These are phyloP conservation scores for Sherardia arvensis DNA, from an alignment of 257 asterid species.

Conservation along the genomic window DNA sequence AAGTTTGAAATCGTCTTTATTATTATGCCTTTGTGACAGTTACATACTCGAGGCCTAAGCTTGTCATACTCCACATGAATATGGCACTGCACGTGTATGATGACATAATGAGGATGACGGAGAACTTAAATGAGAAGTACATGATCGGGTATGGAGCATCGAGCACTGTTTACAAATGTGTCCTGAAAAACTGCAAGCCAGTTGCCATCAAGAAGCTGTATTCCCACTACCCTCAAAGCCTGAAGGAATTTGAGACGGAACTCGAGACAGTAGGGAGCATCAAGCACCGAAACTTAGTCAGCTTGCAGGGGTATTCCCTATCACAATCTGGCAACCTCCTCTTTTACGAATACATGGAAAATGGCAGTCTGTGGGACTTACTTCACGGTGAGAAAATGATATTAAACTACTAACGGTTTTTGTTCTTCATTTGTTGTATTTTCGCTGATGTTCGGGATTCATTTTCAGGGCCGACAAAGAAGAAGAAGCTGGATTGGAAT, in stretches of 20 bases:
- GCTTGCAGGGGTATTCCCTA: constrained; percentile 90
- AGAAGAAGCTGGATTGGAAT: constrained; percentile 70
- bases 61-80: constrained; percentile 90
- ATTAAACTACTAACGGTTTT: background rate
- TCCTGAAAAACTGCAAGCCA: constrained; percentile 82
- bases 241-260: constrained; percentile 86
- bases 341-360: constrained; percentile 94
- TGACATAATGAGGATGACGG: constrained; percentile 96
- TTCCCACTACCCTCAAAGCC: constrained; percentile 66
- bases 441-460: background rate
- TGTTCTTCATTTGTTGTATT: background rate
- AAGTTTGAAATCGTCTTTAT: background rate
- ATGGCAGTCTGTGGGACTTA: constrained; percentile 90
- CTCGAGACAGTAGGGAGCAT: constrained; percentile 85
- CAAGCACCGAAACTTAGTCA: constrained; percentile 84
- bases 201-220: constrained; percentile 86
- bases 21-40: constrained; percentile 25
- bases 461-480: constrained; percentile 48
- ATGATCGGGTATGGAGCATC: constrained; percentile 87
- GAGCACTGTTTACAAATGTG: constrained; percentile 88
- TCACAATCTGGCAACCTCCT: constrained; percentile 75
- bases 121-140: constrained; percentile 74
- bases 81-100: constrained; percentile 95
- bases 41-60: constrained; percentile 69
- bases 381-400: constrained; percentile 63